phyloP scores from a whole-genome alignment of 1,284 basidiomycete genomes.

The Cutaneotrichosporon mucoides region DNA sequence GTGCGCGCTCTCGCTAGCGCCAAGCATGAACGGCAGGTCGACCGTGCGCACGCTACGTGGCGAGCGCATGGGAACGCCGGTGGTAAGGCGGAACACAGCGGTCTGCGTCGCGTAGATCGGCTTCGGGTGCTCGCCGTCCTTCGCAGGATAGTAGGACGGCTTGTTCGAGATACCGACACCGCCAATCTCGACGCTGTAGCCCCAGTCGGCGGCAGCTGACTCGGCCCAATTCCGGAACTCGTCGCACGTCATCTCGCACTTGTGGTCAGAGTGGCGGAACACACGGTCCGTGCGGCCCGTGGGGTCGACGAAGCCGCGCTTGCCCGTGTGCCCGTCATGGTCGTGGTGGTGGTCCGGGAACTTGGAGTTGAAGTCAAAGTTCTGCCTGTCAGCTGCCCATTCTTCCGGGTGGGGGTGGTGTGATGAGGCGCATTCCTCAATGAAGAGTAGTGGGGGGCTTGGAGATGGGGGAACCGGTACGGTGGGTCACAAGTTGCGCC shows the following conservation, averaged over 20 bases:
- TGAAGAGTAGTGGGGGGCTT: too few relatives aligned
- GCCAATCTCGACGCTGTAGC: slow-evolving; percentile 50
- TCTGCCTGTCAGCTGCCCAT: slow-evolving; percentile 21
- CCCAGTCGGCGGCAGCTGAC: slow-evolving; percentile 63
- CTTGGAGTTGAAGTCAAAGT: slow-evolving; percentile 68
- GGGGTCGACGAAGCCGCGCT: slow-evolving; percentile 66
- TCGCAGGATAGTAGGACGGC: slow-evolving; percentile 43
- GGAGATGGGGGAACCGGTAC: too few relatives aligned
- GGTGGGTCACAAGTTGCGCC: too few relatives aligned
- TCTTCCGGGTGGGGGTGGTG: too few relatives aligned
- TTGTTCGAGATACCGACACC: slow-evolving; percentile 46
- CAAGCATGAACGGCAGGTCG: slow-evolving; percentile 45
- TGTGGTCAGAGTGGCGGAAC: slow-evolving; percentile 74
- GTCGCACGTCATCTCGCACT: slow-evolving; percentile 82
- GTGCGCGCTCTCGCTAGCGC: slow-evolving; percentile 32
- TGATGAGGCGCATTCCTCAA: too few relatives aligned
- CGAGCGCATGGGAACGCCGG: slow-evolving; percentile 42
- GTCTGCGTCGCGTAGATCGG: slow-evolving; percentile 65
- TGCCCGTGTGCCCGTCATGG: slow-evolving; percentile 24
- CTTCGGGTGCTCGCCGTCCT: slow-evolving; percentile 26
- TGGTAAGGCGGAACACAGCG: slow-evolving; percentile 59
- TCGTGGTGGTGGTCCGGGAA: slow-evolving; percentile 65
- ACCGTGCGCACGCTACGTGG: slow-evolving; percentile 47
- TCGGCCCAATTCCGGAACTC: slow-evolving; percentile 72
- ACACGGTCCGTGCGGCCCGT: slow-evolving; percentile 61